phyloP scores from a whole-genome alignment of 2,329 filamentous ascomycete genomes.

The Talaromyces sp. region DNA sequence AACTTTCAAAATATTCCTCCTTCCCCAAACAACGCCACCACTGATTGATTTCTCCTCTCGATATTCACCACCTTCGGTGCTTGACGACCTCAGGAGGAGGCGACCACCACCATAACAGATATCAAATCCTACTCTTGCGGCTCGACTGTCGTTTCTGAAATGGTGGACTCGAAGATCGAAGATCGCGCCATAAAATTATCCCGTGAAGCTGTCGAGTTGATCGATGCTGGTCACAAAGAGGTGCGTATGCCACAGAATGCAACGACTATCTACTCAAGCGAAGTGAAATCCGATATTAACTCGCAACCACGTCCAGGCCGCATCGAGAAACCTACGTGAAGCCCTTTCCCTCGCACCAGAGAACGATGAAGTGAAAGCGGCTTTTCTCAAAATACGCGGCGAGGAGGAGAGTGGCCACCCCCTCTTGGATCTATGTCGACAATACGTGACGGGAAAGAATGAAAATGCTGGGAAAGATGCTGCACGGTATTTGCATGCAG shows the following conservation, averaged over 20 bases:
- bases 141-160: conserved; percentile 24
- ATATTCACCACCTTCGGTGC: background rate
- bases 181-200: conserved; percentile 44
- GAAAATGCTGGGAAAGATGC: conserved; percentile 43
- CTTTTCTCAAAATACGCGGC: conserved; percentile 42
- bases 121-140: background rate
- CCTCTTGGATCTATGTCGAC: conserved; percentile 41
- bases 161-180: conserved; percentile 40
- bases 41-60: background rate
- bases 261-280: background rate
- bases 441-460: conserved; percentile 39
- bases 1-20: background rate
- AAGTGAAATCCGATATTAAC: background rate
- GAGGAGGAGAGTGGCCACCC: conserved; percentile 40
- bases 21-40: background rate
- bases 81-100: background rate
- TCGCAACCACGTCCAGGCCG: conserved; percentile 32
- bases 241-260: conserved; percentile 23
- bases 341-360: conserved; percentile 45
- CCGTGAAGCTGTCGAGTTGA: conserved; percentile 44
- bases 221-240: conserved; percentile 43
- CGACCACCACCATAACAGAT: background rate
- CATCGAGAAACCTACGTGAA: conserved; percentile 45
- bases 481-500: conserved; percentile 37
- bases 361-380: conserved; percentile 41